phyloP scores from a whole-genome alignment of 208 protist genomes.

The Acanthamoeba quina region DNA sequence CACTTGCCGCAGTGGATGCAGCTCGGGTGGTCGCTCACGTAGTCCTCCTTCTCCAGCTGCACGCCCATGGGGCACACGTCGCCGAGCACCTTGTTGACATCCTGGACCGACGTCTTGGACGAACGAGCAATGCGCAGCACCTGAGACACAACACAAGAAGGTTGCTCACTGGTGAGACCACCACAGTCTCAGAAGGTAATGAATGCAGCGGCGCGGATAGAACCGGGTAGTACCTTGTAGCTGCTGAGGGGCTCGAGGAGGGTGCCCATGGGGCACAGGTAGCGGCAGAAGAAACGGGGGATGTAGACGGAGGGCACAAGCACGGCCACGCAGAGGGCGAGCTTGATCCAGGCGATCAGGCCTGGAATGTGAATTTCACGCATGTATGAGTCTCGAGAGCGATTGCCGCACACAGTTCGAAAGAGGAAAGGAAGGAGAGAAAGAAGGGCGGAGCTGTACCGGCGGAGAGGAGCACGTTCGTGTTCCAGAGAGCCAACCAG shows the following conservation, averaged over 20 bases:
- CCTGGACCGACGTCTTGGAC: background rate
- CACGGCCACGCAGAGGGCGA: conserved; percentile 47
- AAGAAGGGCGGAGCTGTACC: conserved; percentile 1
- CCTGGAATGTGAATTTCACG: background rate
- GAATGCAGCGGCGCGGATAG: too few species aligned
- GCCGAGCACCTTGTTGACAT: conserved; percentile 60
- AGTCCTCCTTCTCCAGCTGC: conserved; percentile 11
- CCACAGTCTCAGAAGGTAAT: too few species aligned
- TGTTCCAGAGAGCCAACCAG: conserved; percentile 70
- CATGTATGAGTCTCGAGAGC: background rate
- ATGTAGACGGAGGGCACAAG: conserved; percentile 57
- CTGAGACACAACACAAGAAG: background rate
- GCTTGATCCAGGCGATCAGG: conserved; percentile 64
- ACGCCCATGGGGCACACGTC: conserved; percentile 75
- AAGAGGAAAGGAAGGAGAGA: background rate
- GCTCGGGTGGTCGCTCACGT: conserved; percentile 31
- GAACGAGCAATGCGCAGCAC: conserved; percentile 20
- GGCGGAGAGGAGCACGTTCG: conserved; percentile 34
- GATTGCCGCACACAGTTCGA: background rate
- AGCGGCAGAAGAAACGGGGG: conserved; percentile 76
- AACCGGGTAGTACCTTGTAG: conserved; percentile 36
- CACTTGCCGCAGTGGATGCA: conserved; percentile 73
- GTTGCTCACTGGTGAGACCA: too few species aligned
- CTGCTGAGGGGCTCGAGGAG: conserved; percentile 53
- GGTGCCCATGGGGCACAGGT: conserved; percentile 72